Percentiles rank a stretch among this genome's conserved stretches.
These are phyloP conservation scores for Candida buenavistaensis DNA, from an alignment of 1,139 yeast species.

Conservation along the genomic window DNA sequence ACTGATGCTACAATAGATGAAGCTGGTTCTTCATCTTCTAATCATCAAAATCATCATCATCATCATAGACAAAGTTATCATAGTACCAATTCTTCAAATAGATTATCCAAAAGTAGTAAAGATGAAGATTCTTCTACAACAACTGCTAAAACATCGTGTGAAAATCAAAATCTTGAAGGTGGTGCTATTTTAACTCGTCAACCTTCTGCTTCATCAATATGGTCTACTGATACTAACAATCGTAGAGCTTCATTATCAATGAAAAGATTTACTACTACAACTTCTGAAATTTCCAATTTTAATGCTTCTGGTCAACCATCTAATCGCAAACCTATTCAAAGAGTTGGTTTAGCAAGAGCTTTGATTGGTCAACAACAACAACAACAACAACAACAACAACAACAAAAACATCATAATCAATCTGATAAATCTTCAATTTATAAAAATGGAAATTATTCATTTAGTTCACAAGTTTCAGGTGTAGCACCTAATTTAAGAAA, in stretches of 20 bases:
- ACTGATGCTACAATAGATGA: conserved; percentile 16
- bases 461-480: conserved; percentile 19
- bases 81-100: background rate
- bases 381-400: conserved; percentile 9
- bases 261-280: conserved; percentile 33
- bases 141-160: conserved; percentile 2
- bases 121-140: conserved; percentile 3
- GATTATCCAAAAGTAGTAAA: conserved; percentile 1
- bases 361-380: conserved; percentile 20
- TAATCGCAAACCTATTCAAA: conserved; percentile 3
- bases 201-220: conserved; percentile 34
- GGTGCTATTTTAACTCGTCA: conserved; percentile 27
- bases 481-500: conserved; percentile 21
- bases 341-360: conserved; percentile 49
- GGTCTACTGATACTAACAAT: conserved; percentile 38
- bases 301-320: conserved; percentile 23
- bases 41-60: conserved; percentile 6
- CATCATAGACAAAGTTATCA: conserved; percentile 7
- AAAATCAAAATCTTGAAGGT: background rate
- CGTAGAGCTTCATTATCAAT: conserved; percentile 30
- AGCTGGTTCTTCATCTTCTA: conserved; percentile 6
- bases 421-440: conserved; percentile 14
- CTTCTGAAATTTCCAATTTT: conserved; percentile 32
- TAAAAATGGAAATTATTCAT: conserved; percentile 23
- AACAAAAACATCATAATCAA: conserved; percentile 6